Evolutionary conservation across 2,329 filamentous ascomycete species (phyloP).

Genomic region (Colletotrichum falcatum): DNA sequence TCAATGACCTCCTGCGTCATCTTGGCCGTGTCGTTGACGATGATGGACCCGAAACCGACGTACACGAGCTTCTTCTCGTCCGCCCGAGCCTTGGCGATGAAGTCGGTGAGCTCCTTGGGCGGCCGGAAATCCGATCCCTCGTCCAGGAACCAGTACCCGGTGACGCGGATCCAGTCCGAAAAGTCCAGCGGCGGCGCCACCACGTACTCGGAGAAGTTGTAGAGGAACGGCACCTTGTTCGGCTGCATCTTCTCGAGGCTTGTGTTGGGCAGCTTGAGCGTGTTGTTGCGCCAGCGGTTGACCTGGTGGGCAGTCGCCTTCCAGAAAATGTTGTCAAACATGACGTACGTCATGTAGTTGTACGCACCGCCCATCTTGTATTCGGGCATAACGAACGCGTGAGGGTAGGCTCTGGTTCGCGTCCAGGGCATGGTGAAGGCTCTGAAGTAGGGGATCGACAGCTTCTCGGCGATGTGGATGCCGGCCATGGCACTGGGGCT

Average conservation of each 20-base stretch:
- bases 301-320: conserved; percentile 90
- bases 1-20: conserved; percentile 95
- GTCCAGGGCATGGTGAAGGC: conserved; percentile 99
- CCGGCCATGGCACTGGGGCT: conserved; percentile 97
- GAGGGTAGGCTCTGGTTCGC: conserved; percentile 92
- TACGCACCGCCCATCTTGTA: conserved; percentile 95
- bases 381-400: conserved; percentile 93
- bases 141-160: conserved; percentile 97
- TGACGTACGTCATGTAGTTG: conserved; percentile 94
- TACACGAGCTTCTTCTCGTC: conserved; percentile 95
- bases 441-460: conserved; percentile 94
- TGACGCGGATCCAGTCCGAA: conserved; percentile 97
- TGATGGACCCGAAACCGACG: conserved; percentile 96
- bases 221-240: conserved; percentile 97
- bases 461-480: conserved; percentile 95
- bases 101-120: conserved; percentile 78
- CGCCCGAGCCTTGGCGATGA: conserved; percentile 83
- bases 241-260: conserved; percentile 91
- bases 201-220: conserved; percentile 95
- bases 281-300: conserved; percentile 90
- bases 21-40: conserved; percentile 88
- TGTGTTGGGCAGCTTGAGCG: conserved; percentile 82
- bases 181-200: conserved; percentile 96
- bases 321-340: conserved; percentile 99
- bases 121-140: conserved; percentile 78